Base-by-base conservation (phyloP, 768 basidiomycete species). In the Polyporus arcularius region DNA sequence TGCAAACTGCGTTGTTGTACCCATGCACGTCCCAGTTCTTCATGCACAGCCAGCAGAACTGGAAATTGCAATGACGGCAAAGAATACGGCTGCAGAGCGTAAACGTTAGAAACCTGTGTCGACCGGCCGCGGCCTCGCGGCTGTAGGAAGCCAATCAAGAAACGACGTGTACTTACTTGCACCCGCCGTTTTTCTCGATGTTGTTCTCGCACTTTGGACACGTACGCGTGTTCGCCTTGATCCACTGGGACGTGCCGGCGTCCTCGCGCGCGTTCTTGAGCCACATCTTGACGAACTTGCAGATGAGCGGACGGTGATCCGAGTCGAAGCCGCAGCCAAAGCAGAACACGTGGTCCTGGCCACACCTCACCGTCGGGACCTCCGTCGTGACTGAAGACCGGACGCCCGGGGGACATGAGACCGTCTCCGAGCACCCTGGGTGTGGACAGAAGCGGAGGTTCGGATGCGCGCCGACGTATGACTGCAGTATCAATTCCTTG, bases 41-140 rank as follows among this genome's bases (percentile, higher is more conserved):
- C 95, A 97, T 96, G 77, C 97, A 99, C 54, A 99, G 93, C 97
- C 97, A 99, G 74, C 97, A 99, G 73, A 98, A 99, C 78, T 93
- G 91, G 67, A 91, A 85, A 67, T 92, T 94, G 82, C 97, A 98
- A 76, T 97, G 97, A 80, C 96, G 94, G 79, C 97, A 98, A 9
- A 94, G 95, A 91, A 99, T 99, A 72, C 98, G 97, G 79, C 96
- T 97, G 65, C 7, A 30, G 14, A 48, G 55, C 9, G 35, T 7
- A 35, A 6, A 35, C 35, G 11, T 35, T 6, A 6, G 6, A 11
- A 35, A 35, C 35, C 11, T 35, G 35, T 1, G 35, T 26, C 21
- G 21, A 26, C 21, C 21, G 21, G 21, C 21, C 21, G 21, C 21
- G 21, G 21, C 21, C 21, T 26, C 21, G 21, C 21, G 21, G 21